Conservation (phyloP, 1,284 basidiomycete genomes). For the Wolfiporia cocos region DNA sequence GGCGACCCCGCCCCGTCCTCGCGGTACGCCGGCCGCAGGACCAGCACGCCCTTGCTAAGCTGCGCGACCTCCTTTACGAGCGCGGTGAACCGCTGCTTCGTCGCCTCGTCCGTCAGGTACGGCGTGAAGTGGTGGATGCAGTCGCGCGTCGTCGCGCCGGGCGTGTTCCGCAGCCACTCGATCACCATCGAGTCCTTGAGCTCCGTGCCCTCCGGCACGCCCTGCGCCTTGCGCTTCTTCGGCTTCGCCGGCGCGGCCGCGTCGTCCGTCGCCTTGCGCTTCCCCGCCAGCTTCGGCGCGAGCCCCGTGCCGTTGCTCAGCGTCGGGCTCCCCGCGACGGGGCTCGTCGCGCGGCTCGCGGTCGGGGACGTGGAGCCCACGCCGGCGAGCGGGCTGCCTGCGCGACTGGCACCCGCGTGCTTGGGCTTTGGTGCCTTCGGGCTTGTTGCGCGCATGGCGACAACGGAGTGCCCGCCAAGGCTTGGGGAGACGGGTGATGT, state of each 20-base stretch:
- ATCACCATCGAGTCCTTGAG: constrained; percentile 61
- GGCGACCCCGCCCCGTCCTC: constrained; percentile 6
- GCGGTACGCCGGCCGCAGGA: constrained; percentile 46
- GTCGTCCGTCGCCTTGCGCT: constrained; percentile 65
- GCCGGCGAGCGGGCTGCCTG: constrained; percentile 46
- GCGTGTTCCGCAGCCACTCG: constrained; percentile 62
- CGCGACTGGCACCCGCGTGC: constrained; percentile 39
- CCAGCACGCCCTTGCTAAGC: constrained; percentile 58
- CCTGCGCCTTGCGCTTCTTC: constrained; percentile 59
- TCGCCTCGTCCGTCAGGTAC: constrained; percentile 59
- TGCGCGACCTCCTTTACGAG: constrained; percentile 72
- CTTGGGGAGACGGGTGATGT: constrained; percentile 49
- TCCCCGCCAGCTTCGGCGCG: constrained; percentile 34
- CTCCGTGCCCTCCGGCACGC: constrained; percentile 35
- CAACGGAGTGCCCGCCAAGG: constrained; percentile 63
- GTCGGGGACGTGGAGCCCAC: constrained; percentile 18
- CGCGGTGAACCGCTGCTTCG: constrained; percentile 68
- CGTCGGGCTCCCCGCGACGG: constrained; percentile 20
- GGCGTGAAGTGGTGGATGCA: constrained; percentile 76
- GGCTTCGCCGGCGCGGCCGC: constrained; percentile 36
- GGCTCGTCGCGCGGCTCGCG: constrained; percentile 40
- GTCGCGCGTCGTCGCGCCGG: constrained; percentile 61
- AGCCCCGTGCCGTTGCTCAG: not conserved
- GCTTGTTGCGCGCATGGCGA: constrained; percentile 80
- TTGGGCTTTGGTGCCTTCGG: constrained; percentile 62